Evolutionary conservation across 2,329 filamentous ascomycete genomes (phyloP), one percentile per base, ranked within the genome.

Genomic region (Drechslera avenae): DNA sequence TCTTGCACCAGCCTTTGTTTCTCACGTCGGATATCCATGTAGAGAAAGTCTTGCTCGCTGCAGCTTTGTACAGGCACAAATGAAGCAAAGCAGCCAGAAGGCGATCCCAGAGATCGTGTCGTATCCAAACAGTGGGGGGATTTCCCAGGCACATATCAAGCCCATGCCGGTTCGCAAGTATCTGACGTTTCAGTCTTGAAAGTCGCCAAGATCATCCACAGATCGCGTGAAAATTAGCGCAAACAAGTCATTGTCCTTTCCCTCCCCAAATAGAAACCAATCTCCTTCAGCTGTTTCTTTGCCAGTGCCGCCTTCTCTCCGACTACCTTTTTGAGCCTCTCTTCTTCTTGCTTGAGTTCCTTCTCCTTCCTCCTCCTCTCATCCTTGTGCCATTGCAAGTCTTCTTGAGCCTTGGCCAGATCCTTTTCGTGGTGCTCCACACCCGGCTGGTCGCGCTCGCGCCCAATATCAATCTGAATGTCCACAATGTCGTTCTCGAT

Each of bases 381-480:
- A 8, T 43, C 39, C 10, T 46, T 23, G 7, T 40, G 28, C 30
- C 21, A 4, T 3, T n/a, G 30, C n/a, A 52, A 16, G 1, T 34
- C 17, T 7, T 7, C 13, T 16, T 39, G 39, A 5, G 34, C 39
- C n/a, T 13, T 19, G 7, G 14, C 28, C 5, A 52, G 16, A 5
- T 52, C 39, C 2, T 28, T 4, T 2, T 4, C n/a, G n/a, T 44
- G 45, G 4, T 21, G 28, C 16, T 10, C 10, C 2, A 49, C 16
- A 5, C 39, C 16, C 7, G 39, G 39, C 33, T 49, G 39, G 30
- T 40, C 50, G 45, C 50, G 45, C 39, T 52, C 50, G 7, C 50
- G 45, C 5, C 26, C 10, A 2, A 44, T 9, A 12, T n/a, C 17
- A 4, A 49, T 39, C 3, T 44, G 45, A 2, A 49, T 34, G 3